Conservation (phyloP, 1,284 basidiomycete species). For the Agaricales sp. region DNA sequence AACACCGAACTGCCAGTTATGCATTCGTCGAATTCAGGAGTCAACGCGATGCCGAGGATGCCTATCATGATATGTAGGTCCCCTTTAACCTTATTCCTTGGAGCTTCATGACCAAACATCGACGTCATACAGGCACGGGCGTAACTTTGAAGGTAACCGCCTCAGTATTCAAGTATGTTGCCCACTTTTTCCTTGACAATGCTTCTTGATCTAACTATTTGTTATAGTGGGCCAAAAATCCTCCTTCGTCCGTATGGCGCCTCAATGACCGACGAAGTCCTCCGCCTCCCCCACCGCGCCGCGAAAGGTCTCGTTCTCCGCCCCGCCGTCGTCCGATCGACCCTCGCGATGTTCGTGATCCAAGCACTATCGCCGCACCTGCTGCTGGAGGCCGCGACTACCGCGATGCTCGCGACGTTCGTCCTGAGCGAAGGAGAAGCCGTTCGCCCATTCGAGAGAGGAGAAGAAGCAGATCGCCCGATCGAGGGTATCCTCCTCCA, state of each 20-base stretch:
- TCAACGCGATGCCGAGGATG: constrained; percentile 78
- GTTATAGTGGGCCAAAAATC: constrained; percentile 83
- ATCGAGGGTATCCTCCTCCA: constrained; percentile 15
- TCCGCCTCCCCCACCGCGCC: constrained; percentile 33
- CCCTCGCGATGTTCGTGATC: constrained; percentile 24
- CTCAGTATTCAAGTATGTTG: constrained; percentile 66
- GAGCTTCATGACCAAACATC: constrained; percentile 8
- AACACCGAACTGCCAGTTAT: constrained; percentile 40
- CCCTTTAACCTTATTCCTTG: background rate
- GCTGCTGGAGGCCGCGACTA: constrained; percentile 25
- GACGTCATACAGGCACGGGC: constrained; percentile 70
- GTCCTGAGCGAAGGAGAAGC: constrained; percentile 24
- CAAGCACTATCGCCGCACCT: constrained; percentile 31
- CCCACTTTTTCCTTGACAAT: constrained; percentile 1
- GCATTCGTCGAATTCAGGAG: constrained; percentile 87
- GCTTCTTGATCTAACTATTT: constrained; percentile 2
- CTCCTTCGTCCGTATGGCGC: constrained; percentile 81
- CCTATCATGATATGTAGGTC: constrained; percentile 83
- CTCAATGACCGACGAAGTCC: constrained; percentile 51
- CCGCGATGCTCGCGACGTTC: constrained; percentile 30
- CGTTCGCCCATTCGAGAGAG: constrained; percentile 18
- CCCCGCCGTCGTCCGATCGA: constrained; percentile 29
- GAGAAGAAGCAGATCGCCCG: constrained; percentile 13
- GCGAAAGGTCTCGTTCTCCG: constrained; percentile 26
- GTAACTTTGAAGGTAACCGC: constrained; percentile 72